phyloP scores from a whole-genome alignment of 345 rosid genomes.

The Heritiera fomes region DNA sequence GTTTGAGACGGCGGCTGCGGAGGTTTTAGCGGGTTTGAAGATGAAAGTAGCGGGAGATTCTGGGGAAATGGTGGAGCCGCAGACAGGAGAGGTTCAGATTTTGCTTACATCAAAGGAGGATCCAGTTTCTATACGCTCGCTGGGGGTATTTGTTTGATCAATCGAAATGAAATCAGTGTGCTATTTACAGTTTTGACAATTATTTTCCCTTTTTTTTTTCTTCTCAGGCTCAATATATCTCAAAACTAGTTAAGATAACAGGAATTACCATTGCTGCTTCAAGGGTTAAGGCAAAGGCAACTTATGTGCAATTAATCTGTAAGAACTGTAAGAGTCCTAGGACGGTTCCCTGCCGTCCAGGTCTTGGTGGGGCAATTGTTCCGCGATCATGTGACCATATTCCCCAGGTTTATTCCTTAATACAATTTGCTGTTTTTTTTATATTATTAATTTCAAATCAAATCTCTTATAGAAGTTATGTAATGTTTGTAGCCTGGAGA shows the following conservation, averaged over 20 bases:
- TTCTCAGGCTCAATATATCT: constrained; percentile 77
- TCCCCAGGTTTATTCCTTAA: constrained; percentile 65
- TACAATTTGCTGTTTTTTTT: neutral
- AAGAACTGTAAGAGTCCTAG: constrained; percentile 77
- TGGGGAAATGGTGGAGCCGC: constrained; percentile 86
- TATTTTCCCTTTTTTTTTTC: neutral
- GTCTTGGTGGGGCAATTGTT: constrained; percentile 95
- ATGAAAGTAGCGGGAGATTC: constrained; percentile 69
- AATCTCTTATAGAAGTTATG: constrained; percentile 11
- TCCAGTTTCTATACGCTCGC: constrained; percentile 71
- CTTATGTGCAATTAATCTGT: constrained; percentile 79
- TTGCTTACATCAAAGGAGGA: constrained; percentile 83
- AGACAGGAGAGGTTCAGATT: constrained; percentile 66
- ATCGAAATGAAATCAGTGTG: neutral
- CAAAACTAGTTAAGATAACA: constrained; percentile 78
- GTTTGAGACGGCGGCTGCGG: constrained; percentile 93
- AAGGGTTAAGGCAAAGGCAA: constrained; percentile 91
- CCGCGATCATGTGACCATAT: constrained; percentile 90
- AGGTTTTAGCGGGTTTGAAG: constrained; percentile 76
- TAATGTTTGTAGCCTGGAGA: constrained; percentile 67
- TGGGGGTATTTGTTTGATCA: constrained; percentile 56
- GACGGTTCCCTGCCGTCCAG: constrained; percentile 86
- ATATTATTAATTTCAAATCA: neutral
- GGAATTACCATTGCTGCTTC: constrained; percentile 98
- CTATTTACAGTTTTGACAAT: neutral